These are phyloP conservation scores for Catharanthus roseus DNA, from an alignment of 257 asterid genomes.

Conservation along the genomic window DNA sequence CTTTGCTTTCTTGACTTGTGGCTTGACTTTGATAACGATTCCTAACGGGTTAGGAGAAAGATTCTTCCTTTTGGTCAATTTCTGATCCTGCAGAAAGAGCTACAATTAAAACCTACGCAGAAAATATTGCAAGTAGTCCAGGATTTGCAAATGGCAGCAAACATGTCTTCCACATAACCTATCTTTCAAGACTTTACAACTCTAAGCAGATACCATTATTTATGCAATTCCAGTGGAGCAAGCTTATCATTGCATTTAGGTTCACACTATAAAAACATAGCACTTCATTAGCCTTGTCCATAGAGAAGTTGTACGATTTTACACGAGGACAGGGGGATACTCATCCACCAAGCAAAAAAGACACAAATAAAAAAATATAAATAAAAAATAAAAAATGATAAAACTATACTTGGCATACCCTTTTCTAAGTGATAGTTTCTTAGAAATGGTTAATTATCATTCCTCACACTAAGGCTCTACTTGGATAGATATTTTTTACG, in stretches of 20 bases:
- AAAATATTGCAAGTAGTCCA: neutral
- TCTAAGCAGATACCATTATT: neutral
- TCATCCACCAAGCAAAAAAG: neutral
- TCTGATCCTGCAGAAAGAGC: constrained; percentile 40
- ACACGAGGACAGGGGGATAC: too few species aligned
- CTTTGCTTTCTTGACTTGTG: constrained; percentile 82
- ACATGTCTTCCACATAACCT: neutral
- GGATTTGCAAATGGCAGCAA: neutral
- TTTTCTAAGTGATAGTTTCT: too few species aligned
- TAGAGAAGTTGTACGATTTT: neutral
- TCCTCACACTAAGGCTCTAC: neutral
- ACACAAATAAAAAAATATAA: too few species aligned
- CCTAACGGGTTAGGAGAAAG: constrained; percentile 43
- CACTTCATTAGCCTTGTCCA: neutral
- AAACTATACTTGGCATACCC: neutral
- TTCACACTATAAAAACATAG: neutral
- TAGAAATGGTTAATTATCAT: neutral
- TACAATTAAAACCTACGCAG: neutral
- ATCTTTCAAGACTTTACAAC: neutral
- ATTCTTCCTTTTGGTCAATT: constrained; percentile 39
- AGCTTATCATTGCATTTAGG: neutral
- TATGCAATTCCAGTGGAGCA: neutral
- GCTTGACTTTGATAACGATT: constrained; percentile 58
- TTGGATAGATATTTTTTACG: too few species aligned
- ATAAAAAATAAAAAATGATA: too few species aligned